These are phyloP conservation scores for Ganoderma resinaceum DNA, from an alignment of 1,284 basidiomycete species.

Conservation along the genomic window DNA sequence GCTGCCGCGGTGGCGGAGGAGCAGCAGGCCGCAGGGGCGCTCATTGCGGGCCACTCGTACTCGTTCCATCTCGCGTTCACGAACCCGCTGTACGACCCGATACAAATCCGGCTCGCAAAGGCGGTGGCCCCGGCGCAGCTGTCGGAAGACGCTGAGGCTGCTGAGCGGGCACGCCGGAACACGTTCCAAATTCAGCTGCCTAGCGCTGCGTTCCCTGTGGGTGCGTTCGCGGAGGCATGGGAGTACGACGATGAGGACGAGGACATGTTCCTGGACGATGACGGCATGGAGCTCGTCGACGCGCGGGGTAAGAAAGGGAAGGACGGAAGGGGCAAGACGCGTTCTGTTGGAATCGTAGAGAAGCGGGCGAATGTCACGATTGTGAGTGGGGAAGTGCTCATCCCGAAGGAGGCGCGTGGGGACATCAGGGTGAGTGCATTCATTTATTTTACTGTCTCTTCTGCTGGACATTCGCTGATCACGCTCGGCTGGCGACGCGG, in stretches of 20 bases:
- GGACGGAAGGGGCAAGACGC: slow-evolving; percentile 58
- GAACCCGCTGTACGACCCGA: slow-evolving; percentile 94
- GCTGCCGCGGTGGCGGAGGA: slow-evolving; percentile 50
- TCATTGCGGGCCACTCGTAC: slow-evolving; percentile 82
- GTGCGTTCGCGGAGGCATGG: slow-evolving; percentile 93
- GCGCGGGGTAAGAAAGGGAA: slow-evolving; percentile 46
- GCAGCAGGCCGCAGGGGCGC: slow-evolving; percentile 46
- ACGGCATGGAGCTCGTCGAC: slow-evolving; percentile 54
- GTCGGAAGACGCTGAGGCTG: slow-evolving; percentile 43
- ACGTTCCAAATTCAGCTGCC: slow-evolving; percentile 83
- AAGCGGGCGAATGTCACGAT: slow-evolving; percentile 87
- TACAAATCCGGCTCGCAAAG: slow-evolving; percentile 85
- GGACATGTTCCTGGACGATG: slow-evolving; percentile 82
- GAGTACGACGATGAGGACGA: slow-evolving; percentile 94
- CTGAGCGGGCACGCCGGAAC: slow-evolving; percentile 65
- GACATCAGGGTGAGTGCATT: slow-evolving; percentile 68
- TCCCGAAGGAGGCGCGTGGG: slow-evolving; percentile 77
- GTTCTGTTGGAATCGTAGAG: slow-evolving; percentile 82
- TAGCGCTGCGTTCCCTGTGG: slow-evolving; percentile 78
- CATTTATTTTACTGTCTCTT: neutral
- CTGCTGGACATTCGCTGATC: neutral
- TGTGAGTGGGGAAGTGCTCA: slow-evolving; percentile 83
- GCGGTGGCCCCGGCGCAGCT: slow-evolving; percentile 42
- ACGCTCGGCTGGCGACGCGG: slow-evolving; percentile 28
- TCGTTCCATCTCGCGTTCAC: slow-evolving; percentile 89